Percentiles rank a stretch among this genome's conserved stretches.
phyloP scores from a whole-genome alignment of 306 rosid genomes.

The Vigna angularis region DNA sequence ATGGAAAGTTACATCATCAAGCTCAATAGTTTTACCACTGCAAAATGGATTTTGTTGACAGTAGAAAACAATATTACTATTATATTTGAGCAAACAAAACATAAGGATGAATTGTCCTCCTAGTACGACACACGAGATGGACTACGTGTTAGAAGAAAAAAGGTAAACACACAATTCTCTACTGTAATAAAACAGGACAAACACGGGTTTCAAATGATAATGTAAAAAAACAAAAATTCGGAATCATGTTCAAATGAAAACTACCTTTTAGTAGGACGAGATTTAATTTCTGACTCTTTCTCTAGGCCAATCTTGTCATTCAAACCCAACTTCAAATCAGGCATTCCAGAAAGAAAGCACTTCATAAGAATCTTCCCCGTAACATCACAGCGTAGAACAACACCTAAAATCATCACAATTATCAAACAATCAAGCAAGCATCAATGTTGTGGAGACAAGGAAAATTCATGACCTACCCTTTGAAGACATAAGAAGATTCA shows the following conservation, averaged over 20 bases:
- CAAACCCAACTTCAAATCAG: conserved; percentile 93
- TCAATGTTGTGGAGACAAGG: conserved; percentile 6
- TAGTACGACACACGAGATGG: background rate
- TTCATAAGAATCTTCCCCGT: conserved; percentile 94
- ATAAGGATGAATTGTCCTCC: conserved; percentile 20
- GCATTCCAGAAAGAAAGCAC: conserved; percentile 98
- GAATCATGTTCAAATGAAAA: conserved; percentile 38
- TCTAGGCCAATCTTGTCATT: conserved; percentile 98
- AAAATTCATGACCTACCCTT: conserved; percentile 65
- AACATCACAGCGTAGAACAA: conserved; percentile 92
- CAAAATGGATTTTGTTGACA: conserved; percentile 42
- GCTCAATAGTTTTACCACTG: conserved; percentile 97
- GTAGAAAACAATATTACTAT: background rate
- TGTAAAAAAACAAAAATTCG: background rate
- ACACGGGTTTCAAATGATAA: conserved; percentile 15
- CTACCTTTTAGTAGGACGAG: conserved; percentile 91
- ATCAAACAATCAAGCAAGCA: conserved; percentile 40
- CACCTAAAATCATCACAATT: conserved; percentile 59
- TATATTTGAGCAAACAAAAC: conserved; percentile 5
- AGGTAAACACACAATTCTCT: background rate
- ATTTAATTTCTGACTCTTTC: conserved; percentile 87
- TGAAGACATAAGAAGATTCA: conserved; percentile 95
- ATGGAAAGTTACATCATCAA: conserved; percentile 94
- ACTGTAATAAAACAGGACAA: background rate
- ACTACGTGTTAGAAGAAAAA: background rate